Percentiles rank a stretch among this genome's conserved stretches.
phyloP scores from a whole-genome alignment of 202 grass and related monocot genomes.

The Elaeis oleifera region DNA sequence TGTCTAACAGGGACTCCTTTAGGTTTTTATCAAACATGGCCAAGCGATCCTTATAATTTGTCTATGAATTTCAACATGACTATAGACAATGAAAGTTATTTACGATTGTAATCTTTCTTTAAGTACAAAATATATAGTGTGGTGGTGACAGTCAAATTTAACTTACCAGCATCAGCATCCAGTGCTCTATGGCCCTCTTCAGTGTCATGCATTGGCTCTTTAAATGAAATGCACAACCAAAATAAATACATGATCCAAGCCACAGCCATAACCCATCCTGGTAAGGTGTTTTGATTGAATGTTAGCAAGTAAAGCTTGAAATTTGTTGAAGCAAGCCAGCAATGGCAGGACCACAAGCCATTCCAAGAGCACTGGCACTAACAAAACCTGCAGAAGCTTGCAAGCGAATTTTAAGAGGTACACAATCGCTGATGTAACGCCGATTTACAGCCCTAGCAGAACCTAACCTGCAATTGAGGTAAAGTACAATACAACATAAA shows the following conservation, averaged over 20 bases:
- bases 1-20: too few relatives aligned
- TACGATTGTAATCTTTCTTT: background rate
- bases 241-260: constrained; percentile 12
- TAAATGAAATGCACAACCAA: constrained; percentile 16
- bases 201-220: background rate
- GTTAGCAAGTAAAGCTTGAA: constrained; percentile 11
- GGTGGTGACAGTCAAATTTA: background rate
- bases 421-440: constrained; percentile 15
- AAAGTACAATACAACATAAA: too few relatives aligned
- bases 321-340: constrained; percentile 17
- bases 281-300: constrained; percentile 17
- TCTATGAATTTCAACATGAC: too few relatives aligned
- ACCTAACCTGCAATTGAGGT: constrained; percentile 8
- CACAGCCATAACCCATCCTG: constrained; percentile 16
- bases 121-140: background rate
- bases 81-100: too few relatives aligned
- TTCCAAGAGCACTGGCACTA: constrained; percentile 18
- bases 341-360: constrained; percentile 22
- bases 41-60: too few relatives aligned
- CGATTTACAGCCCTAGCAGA: constrained; percentile 18
- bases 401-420: constrained; percentile 17
- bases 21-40: too few relatives aligned
- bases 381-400: constrained; percentile 24
- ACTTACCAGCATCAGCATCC: constrained; percentile 12
- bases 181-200: background rate